Evolutionary conservation across 495 filamentous ascomycete species (phyloP), one percentile per base, ranked within the genome.

Genomic region (Delitschia confertaspora): DNA sequence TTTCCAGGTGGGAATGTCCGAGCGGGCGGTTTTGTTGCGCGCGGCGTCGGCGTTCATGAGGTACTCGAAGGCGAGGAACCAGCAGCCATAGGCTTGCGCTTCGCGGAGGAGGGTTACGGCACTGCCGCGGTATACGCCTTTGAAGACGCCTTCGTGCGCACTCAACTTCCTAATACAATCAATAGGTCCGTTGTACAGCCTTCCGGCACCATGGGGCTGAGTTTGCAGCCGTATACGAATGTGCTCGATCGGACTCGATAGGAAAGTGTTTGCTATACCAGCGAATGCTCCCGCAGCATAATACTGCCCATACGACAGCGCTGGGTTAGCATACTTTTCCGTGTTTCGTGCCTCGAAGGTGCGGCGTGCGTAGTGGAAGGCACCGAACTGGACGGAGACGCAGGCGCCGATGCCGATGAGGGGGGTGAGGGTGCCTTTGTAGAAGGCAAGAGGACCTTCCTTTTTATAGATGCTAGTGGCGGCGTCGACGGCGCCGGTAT

Each of bases 341-440:
- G 72, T 60, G 63, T 89, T 89, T 37, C 72, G 67, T 39, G 76
- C 66, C 66, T 95, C 88, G 62, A 98, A 78, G 45, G 73, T 77
- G 30, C 93, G 80, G 29, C 87, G 85, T 10, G 89, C 88, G 53
- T 81, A 80, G 70, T 94, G 85, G 77, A 96, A 98, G 56, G 81
- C 91, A 51, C 91, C 91, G 67, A 98, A 98, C 73, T 98, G 91
- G 56, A 98, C 81, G 26, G 85, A 91, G 23, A 95, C 91, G 60
- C 91, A 98, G 45, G 93, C 93, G 57, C 91, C 91, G 60, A 98
- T 96, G 50, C 91, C 91, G 24, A 98, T 73, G 23, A 98, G 69
- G 1, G 91, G 91, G n/a, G 93, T 96, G 39, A 96, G 69, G 2
- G 93, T 96, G 49, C 91, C 91, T 65, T 98, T 98, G 75, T 98